phyloP scores from a whole-genome alignment of 1,284 basidiomycete genomes.

The Marasmius sp. region DNA sequence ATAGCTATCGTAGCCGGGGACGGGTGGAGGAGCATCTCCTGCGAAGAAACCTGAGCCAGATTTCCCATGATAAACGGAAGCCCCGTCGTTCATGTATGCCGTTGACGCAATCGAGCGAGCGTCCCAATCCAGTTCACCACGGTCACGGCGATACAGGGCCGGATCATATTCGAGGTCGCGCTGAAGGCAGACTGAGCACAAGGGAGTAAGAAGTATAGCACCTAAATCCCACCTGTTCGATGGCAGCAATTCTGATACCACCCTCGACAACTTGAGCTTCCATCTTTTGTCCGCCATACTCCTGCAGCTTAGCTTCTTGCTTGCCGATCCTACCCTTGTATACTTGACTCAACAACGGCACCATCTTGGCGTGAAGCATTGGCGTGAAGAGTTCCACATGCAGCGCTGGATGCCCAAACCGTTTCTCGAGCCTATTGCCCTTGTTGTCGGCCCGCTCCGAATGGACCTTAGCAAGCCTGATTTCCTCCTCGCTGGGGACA shows the following conservation, averaged over 20 bases:
- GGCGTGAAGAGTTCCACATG: conserved; percentile 82
- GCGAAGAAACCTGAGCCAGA: conserved; percentile 43
- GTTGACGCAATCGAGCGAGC: conserved; percentile 66
- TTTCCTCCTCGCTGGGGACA: conserved; percentile 69
- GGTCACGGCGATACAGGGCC: conserved; percentile 68
- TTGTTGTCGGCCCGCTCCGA: conserved; percentile 68
- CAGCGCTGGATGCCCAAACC: conserved; percentile 86
- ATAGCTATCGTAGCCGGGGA: conserved; percentile 56
- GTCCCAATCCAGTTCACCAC: conserved; percentile 82
- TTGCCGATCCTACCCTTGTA: conserved; percentile 71
- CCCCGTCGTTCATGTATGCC: conserved; percentile 44
- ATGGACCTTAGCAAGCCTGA: conserved; percentile 69
- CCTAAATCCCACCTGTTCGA: conserved; percentile 55
- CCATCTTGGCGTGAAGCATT: conserved; percentile 85
- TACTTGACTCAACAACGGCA: conserved; percentile 71
- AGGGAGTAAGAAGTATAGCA: conserved; percentile 1
- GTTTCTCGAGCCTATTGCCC: conserved; percentile 72
- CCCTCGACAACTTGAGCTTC: conserved; percentile 70
- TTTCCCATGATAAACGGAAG: conserved; percentile 37
- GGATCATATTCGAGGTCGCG: conserved; percentile 78
- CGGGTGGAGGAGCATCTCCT: conserved; percentile 33
- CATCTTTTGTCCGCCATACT: conserved; percentile 75
- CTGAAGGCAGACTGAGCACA: conserved; percentile 28
- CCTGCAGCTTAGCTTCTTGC: conserved; percentile 63
- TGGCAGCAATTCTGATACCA: conserved; percentile 76